Base-by-base conservation (phyloP, 2,329 filamentous ascomycete species). In the Microdochium trichocladiopsis region DNA sequence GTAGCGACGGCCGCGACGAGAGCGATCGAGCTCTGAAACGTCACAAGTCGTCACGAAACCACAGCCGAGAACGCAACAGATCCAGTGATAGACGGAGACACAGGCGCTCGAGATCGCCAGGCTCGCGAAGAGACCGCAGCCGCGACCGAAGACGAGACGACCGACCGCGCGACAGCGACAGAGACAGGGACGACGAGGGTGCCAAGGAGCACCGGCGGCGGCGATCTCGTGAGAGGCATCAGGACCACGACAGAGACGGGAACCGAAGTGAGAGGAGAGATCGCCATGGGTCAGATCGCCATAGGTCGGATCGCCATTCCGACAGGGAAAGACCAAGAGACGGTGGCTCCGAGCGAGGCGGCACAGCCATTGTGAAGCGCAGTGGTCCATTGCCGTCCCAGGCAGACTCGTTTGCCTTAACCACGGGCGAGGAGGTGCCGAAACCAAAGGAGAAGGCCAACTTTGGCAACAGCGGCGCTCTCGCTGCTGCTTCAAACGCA, bases 401-500 rank as follows among this genome's bases (percentile, higher is more conserved):
- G 60, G 72, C 73, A 37, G 77, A 76, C 57, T 80, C 80, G 1
- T 86, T 84, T 57, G 80, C 82, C 47, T 61, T 80, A 24, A 78
- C 72, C 23, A 76, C 70, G 8, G 77, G 78, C 48, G 74, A 73
- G 22, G 69, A 72, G 50, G 71, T 77, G 6, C 69, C 74, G 48
- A 75, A 78, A 55, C 84, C 87, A 54, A 92, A 94, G 64, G 86
- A 97, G 66, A 92, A 91, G 68, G 88, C 92, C 41, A 99, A 96
- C 69, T 95, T 87, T 69, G 82, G 80, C 21, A 82, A 78, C 31
- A 91, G 91, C 0, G 94, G 94, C 25, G 76, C 87, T 8, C 77
- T 99, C 18, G 94, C 94, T 2, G 90, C 91, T 47, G 91, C 90
- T 57, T 91, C 91, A 50, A 97, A 99, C 67, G 75, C 82, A 2